Base-by-base conservation (phyloP, 495 filamentous ascomycete species). In the Daldinia bambusicola region DNA sequence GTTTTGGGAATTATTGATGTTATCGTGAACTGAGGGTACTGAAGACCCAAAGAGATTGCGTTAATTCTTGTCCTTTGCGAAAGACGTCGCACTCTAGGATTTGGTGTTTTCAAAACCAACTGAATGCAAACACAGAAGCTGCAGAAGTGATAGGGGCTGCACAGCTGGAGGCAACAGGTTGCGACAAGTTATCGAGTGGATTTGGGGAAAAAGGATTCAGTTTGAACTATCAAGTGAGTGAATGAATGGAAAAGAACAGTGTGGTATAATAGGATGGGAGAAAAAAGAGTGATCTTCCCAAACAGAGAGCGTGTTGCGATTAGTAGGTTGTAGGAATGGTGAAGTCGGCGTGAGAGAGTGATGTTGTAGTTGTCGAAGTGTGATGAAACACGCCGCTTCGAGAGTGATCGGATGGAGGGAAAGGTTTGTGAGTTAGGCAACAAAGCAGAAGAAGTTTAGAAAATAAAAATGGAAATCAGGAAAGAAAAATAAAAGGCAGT, bases 261-360 rank as follows among this genome's bases (percentile, higher is more conserved):
- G 41, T 30, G 56, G 65, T 64, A 72, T 69, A 63, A 66, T 66
- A 63, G 58, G 50, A 32, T 66, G 51, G 61, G 50, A 64, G 43
- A 51, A 65, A 68, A 68, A 73, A 57, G 70, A 73, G 66, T 63
- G 70, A 58, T 73, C 66, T 73, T 63, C 57, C 41, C 51, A 62
- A 38, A 66, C 56, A 62, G 53, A n/a, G 60, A 61, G 32, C 38
- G 63, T 68, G 36, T 72, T 40, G 64, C 20, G 43, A 58, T 69
- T 34, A 50, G 61, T 69, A 69, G 66, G 65, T 52, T 52, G 56
- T 69, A 61, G 61, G 56, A 61, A 60, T 55, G 18, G 51, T 68
- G 65, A 57, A 50, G 45, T 56, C 34, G 64, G 55, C 45, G 59
- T 22, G 40, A 56, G 48, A 63, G 52, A 55, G 34, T 1, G 51